phyloP scores from a whole-genome alignment of 2,329 filamentous ascomycete species.

The Furcasterigmium furcatum region DNA sequence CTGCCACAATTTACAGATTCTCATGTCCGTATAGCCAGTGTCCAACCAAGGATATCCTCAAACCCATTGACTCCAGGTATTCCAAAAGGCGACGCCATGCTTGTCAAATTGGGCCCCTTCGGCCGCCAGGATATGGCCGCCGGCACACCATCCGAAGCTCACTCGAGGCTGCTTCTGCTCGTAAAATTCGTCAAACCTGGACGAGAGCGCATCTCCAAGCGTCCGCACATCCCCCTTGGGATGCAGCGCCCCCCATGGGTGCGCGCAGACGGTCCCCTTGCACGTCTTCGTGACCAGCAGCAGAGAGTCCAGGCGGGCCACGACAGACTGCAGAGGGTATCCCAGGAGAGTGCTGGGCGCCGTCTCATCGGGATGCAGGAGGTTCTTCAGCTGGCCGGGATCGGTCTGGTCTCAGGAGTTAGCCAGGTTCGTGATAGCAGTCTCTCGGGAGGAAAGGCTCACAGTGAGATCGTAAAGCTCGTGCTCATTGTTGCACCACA shows the following conservation, averaged over 20 bases:
- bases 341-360: too few species aligned
- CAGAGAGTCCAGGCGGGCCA: slow-evolving; percentile 53
- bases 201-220: slow-evolving; percentile 45
- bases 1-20: too few species aligned
- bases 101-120: too few species aligned
- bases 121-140: not conserved
- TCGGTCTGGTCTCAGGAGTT: slow-evolving; percentile 34
- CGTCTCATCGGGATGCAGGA: too few species aligned
- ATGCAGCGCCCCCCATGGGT: slow-evolving; percentile 56
- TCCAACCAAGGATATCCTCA: too few species aligned
- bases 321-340: too few species aligned
- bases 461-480: slow-evolving; percentile 63
- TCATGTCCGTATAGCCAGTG: too few species aligned
- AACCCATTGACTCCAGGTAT: too few species aligned
- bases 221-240: slow-evolving; percentile 47
- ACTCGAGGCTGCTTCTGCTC: slow-evolving; percentile 40
- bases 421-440: not conserved
- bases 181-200: slow-evolving; percentile 51
- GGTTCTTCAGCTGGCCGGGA: slow-evolving; percentile 47
- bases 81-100: too few species aligned
- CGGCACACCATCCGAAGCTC: slow-evolving; percentile 47
- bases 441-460: slow-evolving; percentile 9
- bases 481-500: slow-evolving; percentile 67
- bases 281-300: slow-evolving; percentile 61
- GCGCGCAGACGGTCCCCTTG: slow-evolving; percentile 46